Evolutionary conservation across 495 filamentous ascomycete species (phyloP).

Genomic region (Chlorociboria aeruginascens): DNA sequence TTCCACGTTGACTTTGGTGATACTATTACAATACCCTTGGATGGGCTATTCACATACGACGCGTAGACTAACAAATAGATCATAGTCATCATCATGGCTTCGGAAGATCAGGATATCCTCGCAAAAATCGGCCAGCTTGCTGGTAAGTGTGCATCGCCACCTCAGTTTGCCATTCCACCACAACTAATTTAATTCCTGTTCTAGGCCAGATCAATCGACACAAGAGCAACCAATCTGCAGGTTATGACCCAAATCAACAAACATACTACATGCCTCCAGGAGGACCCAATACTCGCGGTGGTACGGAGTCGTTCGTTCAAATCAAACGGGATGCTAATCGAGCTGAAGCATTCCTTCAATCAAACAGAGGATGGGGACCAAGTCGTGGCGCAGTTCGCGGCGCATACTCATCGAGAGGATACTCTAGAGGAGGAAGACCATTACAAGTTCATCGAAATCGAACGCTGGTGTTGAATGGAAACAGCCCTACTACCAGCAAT

Average conservation of each 20-base stretch:
- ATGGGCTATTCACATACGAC: not conserved
- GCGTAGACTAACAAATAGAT: conserved; percentile 10
- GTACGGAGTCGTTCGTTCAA: conserved; percentile 5
- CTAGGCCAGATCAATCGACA: conserved; percentile 75
- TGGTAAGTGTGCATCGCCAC: conserved; percentile 34
- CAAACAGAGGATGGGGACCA: conserved; percentile 17
- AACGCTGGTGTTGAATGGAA: conserved; percentile 58
- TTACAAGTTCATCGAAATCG: conserved; percentile 50
- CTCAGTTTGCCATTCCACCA: conserved; percentile 1
- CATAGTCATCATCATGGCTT: conserved; percentile 11
- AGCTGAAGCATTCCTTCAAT: conserved; percentile 16
- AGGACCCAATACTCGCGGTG: conserved; percentile 1
- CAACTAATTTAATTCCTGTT: conserved; percentile 3
- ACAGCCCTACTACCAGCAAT: conserved; percentile 16
- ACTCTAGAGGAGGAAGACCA: conserved; percentile 28
- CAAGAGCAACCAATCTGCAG: conserved; percentile 32
- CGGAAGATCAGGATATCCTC: conserved; percentile 52
- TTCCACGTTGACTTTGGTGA: not conserved
- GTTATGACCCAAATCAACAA: not conserved
- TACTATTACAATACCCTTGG: not conserved
- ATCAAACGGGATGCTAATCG: conserved; percentile 3
- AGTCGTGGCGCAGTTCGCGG: conserved; percentile 12
- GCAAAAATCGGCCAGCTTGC: conserved; percentile 65
- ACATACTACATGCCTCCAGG: not conserved
- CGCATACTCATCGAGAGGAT: conserved; percentile 28